These are phyloP conservation scores for Suillus sp. DNA, from an alignment of 768 basidiomycete species.

Conservation along the genomic window DNA sequence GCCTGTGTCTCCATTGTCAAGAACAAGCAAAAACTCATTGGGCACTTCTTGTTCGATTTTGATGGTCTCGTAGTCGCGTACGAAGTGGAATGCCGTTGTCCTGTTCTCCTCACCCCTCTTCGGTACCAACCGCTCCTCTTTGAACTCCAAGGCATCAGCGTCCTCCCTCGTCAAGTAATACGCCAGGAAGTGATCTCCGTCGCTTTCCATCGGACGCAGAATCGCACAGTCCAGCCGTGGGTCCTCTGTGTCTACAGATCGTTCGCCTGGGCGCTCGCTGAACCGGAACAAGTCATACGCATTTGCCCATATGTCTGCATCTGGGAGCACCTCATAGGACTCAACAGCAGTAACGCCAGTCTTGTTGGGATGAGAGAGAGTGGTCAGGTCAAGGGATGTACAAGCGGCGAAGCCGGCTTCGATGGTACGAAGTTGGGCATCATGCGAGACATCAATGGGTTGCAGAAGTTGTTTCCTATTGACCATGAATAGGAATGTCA, in stretches of 20 bases:
- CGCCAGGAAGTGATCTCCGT: slow-evolving; percentile 85
- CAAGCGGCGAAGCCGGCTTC: slow-evolving; percentile 70
- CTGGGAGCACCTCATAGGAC: slow-evolving; percentile 82
- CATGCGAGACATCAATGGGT: slow-evolving; percentile 69
- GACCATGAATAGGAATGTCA: not conserved
- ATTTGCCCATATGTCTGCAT: slow-evolving; percentile 86
- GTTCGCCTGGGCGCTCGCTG: slow-evolving; percentile 84
- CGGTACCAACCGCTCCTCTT: slow-evolving; percentile 53
- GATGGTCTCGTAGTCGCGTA: slow-evolving; percentile 85
- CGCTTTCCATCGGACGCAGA: slow-evolving; percentile 83
- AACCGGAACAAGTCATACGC: slow-evolving; percentile 88
- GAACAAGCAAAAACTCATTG: slow-evolving; percentile 78
- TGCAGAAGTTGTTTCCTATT: slow-evolving; percentile 51
- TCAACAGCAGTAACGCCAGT: slow-evolving; percentile 73
- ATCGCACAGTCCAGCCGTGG: slow-evolving; percentile 85
- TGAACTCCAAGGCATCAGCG: slow-evolving; percentile 66
- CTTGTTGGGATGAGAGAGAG: slow-evolving; percentile 79
- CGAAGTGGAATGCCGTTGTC: slow-evolving; percentile 71
- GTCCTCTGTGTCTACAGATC: slow-evolving; percentile 68
- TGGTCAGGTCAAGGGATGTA: slow-evolving; percentile 57
- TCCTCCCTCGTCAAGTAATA: slow-evolving; percentile 83
- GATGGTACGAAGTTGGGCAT: slow-evolving; percentile 76
- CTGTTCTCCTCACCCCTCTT: slow-evolving; percentile 56
- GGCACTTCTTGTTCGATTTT: slow-evolving; percentile 86
- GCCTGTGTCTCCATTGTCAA: slow-evolving; percentile 59